phyloP scores from a whole-genome alignment of 306 rosid species.

The Malus orientalis region DNA sequence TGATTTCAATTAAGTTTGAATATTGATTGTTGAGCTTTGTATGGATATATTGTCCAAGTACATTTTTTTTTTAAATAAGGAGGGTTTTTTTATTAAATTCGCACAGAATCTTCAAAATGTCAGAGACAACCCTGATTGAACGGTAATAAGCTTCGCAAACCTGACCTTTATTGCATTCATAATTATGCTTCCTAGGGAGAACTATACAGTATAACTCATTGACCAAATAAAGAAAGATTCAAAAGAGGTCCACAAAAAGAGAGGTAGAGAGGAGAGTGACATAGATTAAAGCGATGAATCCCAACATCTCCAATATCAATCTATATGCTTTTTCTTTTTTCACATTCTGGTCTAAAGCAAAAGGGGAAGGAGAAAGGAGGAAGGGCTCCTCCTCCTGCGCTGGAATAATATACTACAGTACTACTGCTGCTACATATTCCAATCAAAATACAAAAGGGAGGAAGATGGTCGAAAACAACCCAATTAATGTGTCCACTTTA shows the following conservation, averaged over 20 bases:
- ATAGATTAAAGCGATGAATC: slow-evolving; percentile 42
- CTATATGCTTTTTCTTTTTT: slow-evolving; percentile 20
- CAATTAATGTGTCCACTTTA: slow-evolving; percentile 31
- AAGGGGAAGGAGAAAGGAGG: not conserved
- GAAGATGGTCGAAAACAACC: slow-evolving; percentile 20
- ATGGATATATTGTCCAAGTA: too few species aligned
- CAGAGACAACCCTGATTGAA: not conserved
- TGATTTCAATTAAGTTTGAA: too few species aligned
- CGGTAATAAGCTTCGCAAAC: not conserved
- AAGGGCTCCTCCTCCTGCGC: not conserved
- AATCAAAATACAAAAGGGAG: not conserved
- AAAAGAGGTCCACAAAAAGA: slow-evolving; percentile 29
- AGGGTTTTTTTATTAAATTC: too few species aligned
- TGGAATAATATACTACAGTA: not conserved
- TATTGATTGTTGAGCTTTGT: too few species aligned
- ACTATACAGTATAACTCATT: slow-evolving; percentile 12
- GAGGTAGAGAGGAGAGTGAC: not conserved
- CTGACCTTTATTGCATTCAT: slow-evolving; percentile 1
- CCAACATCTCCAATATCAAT: slow-evolving; percentile 45
- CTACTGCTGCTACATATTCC: not conserved
- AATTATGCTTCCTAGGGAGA: slow-evolving; percentile 10
- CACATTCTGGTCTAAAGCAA: slow-evolving; percentile 24
- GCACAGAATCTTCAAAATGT: too few species aligned
- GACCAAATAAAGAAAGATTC: slow-evolving; percentile 23
- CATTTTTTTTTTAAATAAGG: too few species aligned